Evolutionary conservation across 345 rosid species (phyloP).

Genomic region (Draba incana): DNA sequence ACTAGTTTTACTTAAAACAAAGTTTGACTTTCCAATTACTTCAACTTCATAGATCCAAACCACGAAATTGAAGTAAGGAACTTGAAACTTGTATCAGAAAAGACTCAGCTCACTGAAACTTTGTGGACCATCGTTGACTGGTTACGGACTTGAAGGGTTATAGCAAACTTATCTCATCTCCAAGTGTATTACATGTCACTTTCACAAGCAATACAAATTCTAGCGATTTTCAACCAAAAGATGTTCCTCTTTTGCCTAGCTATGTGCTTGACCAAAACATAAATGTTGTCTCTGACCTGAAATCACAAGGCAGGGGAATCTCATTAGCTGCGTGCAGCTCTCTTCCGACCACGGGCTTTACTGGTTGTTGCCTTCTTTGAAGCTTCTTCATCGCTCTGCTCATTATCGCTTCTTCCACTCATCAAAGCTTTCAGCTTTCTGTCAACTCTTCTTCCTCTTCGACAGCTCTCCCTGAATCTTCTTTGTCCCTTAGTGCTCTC

Average conservation of each 20-base stretch:
- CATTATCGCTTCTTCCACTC: conserved; percentile 48
- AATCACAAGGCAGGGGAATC: neutral
- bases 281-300: conserved; percentile 1
- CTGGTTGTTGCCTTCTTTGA: conserved; percentile 45
- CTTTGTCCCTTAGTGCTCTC: conserved; percentile 69
- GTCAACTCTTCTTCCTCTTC: conserved; percentile 55
- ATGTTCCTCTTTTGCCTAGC: neutral
- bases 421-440: conserved; percentile 71
- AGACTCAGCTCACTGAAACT: too few relatives aligned
- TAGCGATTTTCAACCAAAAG: neutral
- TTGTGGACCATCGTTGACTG: too few relatives aligned
- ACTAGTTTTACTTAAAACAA: too few relatives aligned
- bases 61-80: too few relatives aligned
- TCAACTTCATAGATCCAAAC: too few relatives aligned
- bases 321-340: conserved; percentile 38
- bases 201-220: neutral
- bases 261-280: neutral
- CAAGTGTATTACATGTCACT: neutral
- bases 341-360: conserved; percentile 50
- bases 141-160: too few relatives aligned
- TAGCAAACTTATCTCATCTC: neutral
- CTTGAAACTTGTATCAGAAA: too few relatives aligned
- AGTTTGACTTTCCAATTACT: too few relatives aligned
- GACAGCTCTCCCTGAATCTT: conserved; percentile 45
- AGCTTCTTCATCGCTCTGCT: conserved; percentile 48